Percentiles rank a stretch among this genome's conserved stretches.
These are phyloP conservation scores for Penicillium cataractarum DNA, from an alignment of 495 filamentous ascomycete genomes.

Conservation along the genomic window DNA sequence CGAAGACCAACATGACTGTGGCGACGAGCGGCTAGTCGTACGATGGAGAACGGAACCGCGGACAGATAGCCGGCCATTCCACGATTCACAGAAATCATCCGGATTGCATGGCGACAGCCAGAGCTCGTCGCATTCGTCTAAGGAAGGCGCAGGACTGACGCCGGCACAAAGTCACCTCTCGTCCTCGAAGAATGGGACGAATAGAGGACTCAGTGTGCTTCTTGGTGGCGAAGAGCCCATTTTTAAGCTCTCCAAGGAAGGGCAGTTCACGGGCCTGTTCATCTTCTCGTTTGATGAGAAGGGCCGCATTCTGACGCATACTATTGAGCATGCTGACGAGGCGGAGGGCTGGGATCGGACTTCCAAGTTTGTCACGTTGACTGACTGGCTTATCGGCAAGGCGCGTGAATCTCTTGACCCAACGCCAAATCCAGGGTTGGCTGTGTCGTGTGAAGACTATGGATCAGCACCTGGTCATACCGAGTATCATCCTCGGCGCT, in stretches of 20 bases:
- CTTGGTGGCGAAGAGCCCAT: conserved; percentile 68
- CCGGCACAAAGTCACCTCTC: conserved; percentile 22
- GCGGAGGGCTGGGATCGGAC: conserved; percentile 71
- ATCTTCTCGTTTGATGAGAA: conserved; percentile 94
- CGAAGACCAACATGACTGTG: conserved; percentile 39
- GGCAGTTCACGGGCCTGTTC: conserved; percentile 70
- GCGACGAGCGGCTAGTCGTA: conserved; percentile 80
- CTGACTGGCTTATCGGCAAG: conserved; percentile 83
- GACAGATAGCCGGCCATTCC: conserved; percentile 35
- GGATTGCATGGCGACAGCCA: background rate
- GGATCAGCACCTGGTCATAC: conserved; percentile 8
- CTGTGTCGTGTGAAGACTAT: conserved; percentile 31
- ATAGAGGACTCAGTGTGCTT: conserved; percentile 45
- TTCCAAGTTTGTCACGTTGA: conserved; percentile 78
- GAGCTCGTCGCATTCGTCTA: background rate
- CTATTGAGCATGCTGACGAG: conserved; percentile 89
- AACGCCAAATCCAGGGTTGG: conserved; percentile 36
- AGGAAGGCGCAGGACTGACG: background rate
- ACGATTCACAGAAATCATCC: conserved; percentile 5
- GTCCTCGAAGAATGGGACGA: conserved; percentile 34
- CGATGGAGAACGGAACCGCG: conserved; percentile 73
- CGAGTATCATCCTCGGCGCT: background rate
- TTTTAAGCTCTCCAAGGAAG: conserved; percentile 68
- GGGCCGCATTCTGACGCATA: conserved; percentile 81
- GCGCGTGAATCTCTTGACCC: conserved; percentile 53